Percentiles rank a stretch among this genome's conserved stretches.
Evolutionary conservation across 2,329 filamentous ascomycete species (phyloP).

Genomic region (Diaporthe velutina): DNA sequence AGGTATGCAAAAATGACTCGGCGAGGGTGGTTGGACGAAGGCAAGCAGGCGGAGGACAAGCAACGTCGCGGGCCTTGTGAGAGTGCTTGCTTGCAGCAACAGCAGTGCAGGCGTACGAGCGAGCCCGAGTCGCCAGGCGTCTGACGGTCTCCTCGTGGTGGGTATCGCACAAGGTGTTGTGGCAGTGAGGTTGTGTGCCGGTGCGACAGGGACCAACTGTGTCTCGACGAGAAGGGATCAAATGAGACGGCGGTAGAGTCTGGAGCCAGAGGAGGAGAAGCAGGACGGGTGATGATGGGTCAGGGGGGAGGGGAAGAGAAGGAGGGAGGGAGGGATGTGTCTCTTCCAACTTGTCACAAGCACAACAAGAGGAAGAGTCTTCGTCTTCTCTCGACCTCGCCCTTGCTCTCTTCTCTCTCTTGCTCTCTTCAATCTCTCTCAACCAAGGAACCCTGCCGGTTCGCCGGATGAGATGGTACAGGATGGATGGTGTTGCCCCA

Average conservation of each 20-base stretch:
- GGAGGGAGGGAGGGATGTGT: not conserved
- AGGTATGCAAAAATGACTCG: constrained; percentile 20
- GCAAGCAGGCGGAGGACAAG: not conserved
- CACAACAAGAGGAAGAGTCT: not conserved
- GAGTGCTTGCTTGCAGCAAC: constrained; percentile 22
- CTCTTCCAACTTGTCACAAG: constrained; percentile 7
- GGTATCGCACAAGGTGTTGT: constrained; percentile 8
- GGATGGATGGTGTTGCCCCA: not conserved
- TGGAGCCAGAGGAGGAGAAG: not conserved
- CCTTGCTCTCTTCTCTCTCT: not conserved
- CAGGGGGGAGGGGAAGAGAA: not conserved
- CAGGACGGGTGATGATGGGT: constrained; percentile 15
- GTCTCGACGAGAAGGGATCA: not conserved
- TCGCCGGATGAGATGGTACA: not conserved
- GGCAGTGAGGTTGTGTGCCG: constrained; percentile 2
- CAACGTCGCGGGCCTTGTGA: constrained; percentile 6
- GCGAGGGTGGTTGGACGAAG: not conserved
- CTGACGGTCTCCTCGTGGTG: constrained; percentile 16
- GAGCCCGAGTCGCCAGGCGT: constrained; percentile 14
- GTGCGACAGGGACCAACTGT: constrained; percentile 9
- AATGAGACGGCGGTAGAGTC: constrained; percentile 16
- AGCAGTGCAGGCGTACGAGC: constrained; percentile 18
- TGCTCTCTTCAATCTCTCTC: not conserved
- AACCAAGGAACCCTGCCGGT: constrained; percentile 13
- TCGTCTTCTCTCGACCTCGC: not conserved